Base-by-base conservation (phyloP, 1,139 yeast genomes). In the Taiozyma onychis region DNA sequence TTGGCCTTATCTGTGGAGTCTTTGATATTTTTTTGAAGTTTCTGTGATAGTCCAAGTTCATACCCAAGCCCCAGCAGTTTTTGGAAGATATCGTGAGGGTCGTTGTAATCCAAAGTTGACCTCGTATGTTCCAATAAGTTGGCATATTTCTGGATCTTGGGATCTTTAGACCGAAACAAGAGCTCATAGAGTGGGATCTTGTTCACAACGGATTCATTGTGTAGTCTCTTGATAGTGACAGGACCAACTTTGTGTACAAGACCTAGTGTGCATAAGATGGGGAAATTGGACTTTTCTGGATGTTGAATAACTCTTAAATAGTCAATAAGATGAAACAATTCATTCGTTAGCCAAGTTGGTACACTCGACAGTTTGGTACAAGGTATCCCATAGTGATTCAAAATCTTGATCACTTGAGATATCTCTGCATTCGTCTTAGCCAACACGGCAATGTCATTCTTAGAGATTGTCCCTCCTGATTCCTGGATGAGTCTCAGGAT, bases 381-480 rank as follows among this genome's bases (percentile, higher is more conserved):
- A 5, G 72, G 69, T 7, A 80, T 63, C 0, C 80, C 81, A 55
- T 69, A 73, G 11, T 63, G 58, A 9, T 68, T 65, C 41, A 84
- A 66, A 34, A 68, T 64, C 8, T 68, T 64, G n/a, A 71, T 69
- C 1, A 81, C 65, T 1, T 66, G 63, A n/a, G 73, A 71, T 4
- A 82, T 65, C 47, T 80, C 82, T n/a, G 66, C 65, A 59, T 85
- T 85, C 0, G 85, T 73, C 46, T 79, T 68, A 0, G 82, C 70
- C 30, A 85, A 62, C 3, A 85, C 67, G 1, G 80, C 77, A 57
- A 84, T 74, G 61, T 85, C 90, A 11, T 71, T 67, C 1, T 75
- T 75, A 43, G 66, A 68, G 14, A 81, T 61, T 3, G 66, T 54
- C 0, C 81, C 81, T 1, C 78, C 74, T 66, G 80, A 78, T 18